Base-by-base conservation (phyloP, 192 early-diverging fungal genomes). In the Podila clonocystis region DNA sequence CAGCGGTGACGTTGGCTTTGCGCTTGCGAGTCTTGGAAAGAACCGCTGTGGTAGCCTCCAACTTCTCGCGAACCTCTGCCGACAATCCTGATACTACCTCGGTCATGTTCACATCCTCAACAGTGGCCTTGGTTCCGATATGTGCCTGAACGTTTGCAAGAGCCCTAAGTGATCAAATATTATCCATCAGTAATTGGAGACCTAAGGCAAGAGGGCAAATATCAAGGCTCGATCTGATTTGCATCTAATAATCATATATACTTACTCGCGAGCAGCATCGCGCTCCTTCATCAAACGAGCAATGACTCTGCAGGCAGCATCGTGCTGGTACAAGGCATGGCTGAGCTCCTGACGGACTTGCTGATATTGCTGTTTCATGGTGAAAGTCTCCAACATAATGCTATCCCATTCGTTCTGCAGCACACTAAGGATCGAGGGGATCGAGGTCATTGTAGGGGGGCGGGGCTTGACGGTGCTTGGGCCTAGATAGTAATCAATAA, bases 361-460 rank as follows among this genome's bases (percentile, higher is more conserved):
- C 77, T 94, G 90, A 83, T 97, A 94, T 82, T 98, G 94, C 83
- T 95, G 93, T 82, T 95, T 96, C 65, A 99, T 88, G 41, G 91
- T 91, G 78, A 93, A 95, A 3, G 97, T 94, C 86, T 99, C 98
- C 29, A 99, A 87, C 87, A 98, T 96, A 19, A 95, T 84, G n/a
- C 94, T 87, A 72, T 99, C 98, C 94, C 95, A 99, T 78, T 99
- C 98, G 79, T 95, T 95, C 75, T 99, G 98, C 45, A 99, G 90
- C 3, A 92, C 87, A 12, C 91, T 85, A 19, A 99, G 88, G 24
- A 98, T 86, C 30, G 95, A 91, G 15, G 98, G 98, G 41, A 99
- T 91, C 22, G 97, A 98, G 34, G 95, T 97, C 71, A 94, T 84
- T 12, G 93, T 91, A 28, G 98, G 96, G 38, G 95, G 95, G 22